These are phyloP conservation scores for Aspergillus indologenus DNA, from an alignment of 495 filamentous ascomycete species.

Conservation along the genomic window DNA sequence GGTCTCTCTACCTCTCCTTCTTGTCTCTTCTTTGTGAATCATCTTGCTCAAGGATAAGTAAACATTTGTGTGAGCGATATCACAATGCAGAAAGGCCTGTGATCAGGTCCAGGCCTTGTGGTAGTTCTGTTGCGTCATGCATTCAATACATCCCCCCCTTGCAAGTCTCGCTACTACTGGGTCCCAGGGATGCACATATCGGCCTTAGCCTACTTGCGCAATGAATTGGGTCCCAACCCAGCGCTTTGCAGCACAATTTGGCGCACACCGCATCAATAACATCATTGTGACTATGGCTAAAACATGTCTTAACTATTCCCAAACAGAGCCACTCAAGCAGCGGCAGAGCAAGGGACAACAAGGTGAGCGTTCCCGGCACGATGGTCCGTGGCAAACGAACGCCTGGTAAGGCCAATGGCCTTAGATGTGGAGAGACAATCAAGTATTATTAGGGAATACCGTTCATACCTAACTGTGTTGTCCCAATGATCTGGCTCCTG, in stretches of 20 bases:
- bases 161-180: background rate
- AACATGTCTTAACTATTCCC: background rate
- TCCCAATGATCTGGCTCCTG: background rate
- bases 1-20: background rate
- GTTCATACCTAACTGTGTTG: background rate
- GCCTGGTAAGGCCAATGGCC: background rate
- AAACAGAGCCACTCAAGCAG: background rate
- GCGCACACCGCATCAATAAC: background rate
- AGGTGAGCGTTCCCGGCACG: background rate
- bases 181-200: background rate
- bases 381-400: background rate
- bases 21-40: background rate
- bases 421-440: background rate
- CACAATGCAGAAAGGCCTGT: background rate
- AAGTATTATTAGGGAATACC: background rate
- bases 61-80: background rate
- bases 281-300: background rate
- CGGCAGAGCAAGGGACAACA: background rate
- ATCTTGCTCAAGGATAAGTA: background rate
- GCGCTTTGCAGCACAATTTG: background rate
- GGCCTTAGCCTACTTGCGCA: background rate
- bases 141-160: background rate
- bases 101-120: background rate
- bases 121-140: background rate
- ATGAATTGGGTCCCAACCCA: background rate